These are phyloP conservation scores for Crucihimalaya himalaica DNA, from an alignment of 345 rosid species.

Conservation along the genomic window DNA sequence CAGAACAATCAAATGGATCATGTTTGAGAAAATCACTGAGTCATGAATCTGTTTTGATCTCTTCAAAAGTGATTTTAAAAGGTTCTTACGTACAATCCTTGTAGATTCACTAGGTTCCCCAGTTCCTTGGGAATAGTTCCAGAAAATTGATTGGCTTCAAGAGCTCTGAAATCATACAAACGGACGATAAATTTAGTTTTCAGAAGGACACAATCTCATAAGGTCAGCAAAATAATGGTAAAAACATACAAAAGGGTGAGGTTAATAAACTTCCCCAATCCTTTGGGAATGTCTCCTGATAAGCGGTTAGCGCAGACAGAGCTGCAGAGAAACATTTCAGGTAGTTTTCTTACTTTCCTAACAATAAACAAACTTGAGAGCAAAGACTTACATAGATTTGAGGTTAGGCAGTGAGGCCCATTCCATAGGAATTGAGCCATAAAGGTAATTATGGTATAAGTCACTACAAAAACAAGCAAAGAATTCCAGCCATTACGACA, in stretches of 20 bases:
- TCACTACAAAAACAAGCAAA: slow-evolving; percentile 46
- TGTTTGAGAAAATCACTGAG: background rate
- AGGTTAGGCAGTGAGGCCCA: slow-evolving; percentile 53
- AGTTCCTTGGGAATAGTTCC: slow-evolving; percentile 53
- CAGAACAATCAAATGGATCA: background rate
- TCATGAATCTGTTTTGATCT: background rate
- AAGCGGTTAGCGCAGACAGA: slow-evolving; percentile 54
- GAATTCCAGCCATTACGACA: background rate
- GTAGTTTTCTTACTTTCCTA: background rate
- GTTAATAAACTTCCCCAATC: slow-evolving; percentile 49
- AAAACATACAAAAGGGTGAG: slow-evolving; percentile 34
- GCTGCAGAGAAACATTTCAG: slow-evolving; percentile 35
- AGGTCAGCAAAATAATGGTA: background rate
- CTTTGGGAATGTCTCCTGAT: slow-evolving; percentile 57
- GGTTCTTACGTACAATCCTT: slow-evolving; percentile 40
- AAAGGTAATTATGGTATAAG: slow-evolving; percentile 54
- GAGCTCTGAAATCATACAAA: slow-evolving; percentile 40
- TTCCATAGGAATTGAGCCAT: slow-evolving; percentile 59
- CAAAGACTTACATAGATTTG: slow-evolving; percentile 49
- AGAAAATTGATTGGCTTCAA: slow-evolving; percentile 55
- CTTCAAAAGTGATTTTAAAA: background rate
- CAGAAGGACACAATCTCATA: background rate
- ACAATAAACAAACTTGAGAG: background rate
- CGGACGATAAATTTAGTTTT: background rate
- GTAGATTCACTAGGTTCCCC: slow-evolving; percentile 49